Evolutionary conservation across 2,329 filamentous ascomycete species (phyloP).

Genomic region (Cordyceps cicadae): DNA sequence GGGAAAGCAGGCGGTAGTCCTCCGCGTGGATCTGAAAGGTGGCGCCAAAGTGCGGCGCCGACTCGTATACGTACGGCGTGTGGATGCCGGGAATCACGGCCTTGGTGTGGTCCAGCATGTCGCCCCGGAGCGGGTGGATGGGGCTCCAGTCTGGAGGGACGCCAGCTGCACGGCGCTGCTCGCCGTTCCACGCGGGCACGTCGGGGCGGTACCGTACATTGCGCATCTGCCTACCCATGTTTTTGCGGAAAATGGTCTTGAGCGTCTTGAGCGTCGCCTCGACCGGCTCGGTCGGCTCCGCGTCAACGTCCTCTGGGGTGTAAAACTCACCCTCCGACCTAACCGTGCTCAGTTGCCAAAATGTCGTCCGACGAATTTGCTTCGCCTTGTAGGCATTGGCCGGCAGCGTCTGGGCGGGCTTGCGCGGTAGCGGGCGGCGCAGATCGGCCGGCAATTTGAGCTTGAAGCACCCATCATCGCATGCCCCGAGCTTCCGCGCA

Average conservation of each 20-base stretch:
- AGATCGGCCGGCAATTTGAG: constrained; percentile 26
- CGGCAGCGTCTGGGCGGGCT: constrained; percentile 21
- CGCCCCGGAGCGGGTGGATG: constrained; percentile 29
- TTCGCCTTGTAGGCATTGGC: constrained; percentile 30
- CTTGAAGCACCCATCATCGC: constrained; percentile 31
- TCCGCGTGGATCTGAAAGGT: constrained; percentile 34
- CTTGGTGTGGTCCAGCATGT: constrained; percentile 28
- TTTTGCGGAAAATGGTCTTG: constrained; percentile 28
- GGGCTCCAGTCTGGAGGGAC: constrained; percentile 27
- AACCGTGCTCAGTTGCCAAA: constrained; percentile 30
- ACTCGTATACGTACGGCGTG: constrained; percentile 34
- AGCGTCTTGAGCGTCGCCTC: constrained; percentile 25
- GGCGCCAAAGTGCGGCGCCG: constrained; percentile 29
- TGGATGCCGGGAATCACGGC: constrained; percentile 33
- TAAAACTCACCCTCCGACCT: constrained; percentile 26
- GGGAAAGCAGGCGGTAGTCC: constrained; percentile 30
- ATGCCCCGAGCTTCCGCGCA: constrained; percentile 24
- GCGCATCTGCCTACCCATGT: constrained; percentile 28
- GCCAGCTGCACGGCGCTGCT: constrained; percentile 27
- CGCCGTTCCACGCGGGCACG: constrained; percentile 30
- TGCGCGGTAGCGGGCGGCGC: constrained; percentile 24
- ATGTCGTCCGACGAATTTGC: constrained; percentile 26
- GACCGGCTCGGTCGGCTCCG: constrained; percentile 20
- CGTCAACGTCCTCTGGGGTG: constrained; percentile 17
- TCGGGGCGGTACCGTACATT: constrained; percentile 31